Conservation (phyloP, 208 protist species). For the Trypanosoma avium region DNA sequence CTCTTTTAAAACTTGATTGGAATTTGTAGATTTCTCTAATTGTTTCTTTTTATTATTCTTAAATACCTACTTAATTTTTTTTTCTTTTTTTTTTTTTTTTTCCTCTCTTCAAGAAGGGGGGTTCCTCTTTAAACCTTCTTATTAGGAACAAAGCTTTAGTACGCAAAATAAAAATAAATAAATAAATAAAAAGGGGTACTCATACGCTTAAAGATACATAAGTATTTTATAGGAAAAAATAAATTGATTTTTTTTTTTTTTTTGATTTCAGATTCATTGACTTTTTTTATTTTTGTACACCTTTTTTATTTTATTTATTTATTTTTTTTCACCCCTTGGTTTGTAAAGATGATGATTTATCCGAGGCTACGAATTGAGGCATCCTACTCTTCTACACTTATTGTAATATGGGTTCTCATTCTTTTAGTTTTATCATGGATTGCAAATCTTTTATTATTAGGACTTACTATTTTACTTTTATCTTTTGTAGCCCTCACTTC, state of each 20-base stretch:
- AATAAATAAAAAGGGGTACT: too few relatives aligned
- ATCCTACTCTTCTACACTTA: constrained; percentile 81
- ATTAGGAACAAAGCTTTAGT: too few relatives aligned
- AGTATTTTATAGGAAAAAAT: too few relatives aligned
- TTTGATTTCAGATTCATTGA: constrained; percentile 20
- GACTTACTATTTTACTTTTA: constrained; percentile 50
- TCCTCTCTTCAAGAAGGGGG: background rate
- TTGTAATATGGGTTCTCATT: constrained; percentile 61
- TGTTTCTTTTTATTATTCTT: too few relatives aligned
- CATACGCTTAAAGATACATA: too few relatives aligned
- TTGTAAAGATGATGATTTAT: constrained; percentile 29
- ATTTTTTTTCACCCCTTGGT: constrained; percentile 6
- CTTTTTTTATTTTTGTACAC: constrained; percentile 7
- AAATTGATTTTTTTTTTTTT: too few relatives aligned
- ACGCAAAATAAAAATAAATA: too few relatives aligned
- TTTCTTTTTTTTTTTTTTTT: constrained; percentile 15
- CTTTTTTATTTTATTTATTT: background rate
- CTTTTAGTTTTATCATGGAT: constrained; percentile 58
- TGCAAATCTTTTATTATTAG: constrained; percentile 39
- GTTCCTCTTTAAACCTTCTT: too few relatives aligned
- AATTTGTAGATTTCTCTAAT: too few relatives aligned
- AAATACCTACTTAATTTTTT: background rate
- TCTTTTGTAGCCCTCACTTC: constrained; percentile 53
- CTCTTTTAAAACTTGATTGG: too few relatives aligned
- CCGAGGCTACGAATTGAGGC: constrained; percentile 50